Conservation (phyloP, 352 stramenopile genomes). For the Phytopythium chamaehyphon region DNA sequence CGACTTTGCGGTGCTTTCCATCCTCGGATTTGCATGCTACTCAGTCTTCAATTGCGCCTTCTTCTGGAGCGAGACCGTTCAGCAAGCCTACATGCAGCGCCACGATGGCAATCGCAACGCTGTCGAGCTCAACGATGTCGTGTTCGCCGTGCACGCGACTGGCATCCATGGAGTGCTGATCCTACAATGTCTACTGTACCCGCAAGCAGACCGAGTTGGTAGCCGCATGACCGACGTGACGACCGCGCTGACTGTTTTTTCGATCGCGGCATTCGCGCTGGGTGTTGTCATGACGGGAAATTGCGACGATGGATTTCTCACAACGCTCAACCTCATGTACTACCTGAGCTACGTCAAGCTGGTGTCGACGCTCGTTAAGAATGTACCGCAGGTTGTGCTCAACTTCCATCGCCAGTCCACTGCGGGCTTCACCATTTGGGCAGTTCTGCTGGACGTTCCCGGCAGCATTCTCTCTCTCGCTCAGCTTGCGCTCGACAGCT, state of each 20-base stretch:
- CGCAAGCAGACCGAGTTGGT: conserved; percentile 32
- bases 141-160: conserved; percentile 91
- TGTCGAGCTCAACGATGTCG: conserved; percentile 81
- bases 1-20: conserved; percentile 90
- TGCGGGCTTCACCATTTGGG: conserved; percentile 95
- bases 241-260: conserved; percentile 17
- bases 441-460: conserved; percentile 86
- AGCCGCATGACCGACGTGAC: conserved; percentile 24
- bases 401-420: conserved; percentile 90
- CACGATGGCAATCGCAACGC: conserved; percentile 60
- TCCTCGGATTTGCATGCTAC: conserved; percentile 91
- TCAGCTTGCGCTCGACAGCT: conserved; percentile 6
- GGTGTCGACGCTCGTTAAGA: conserved; percentile 90
- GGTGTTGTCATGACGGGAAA: conserved; percentile 31
- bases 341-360: conserved; percentile 92
- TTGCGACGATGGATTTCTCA: conserved; percentile 36
- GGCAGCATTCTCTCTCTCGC: conserved; percentile 4
- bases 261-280: conserved; percentile 32
- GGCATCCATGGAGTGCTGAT: conserved; percentile 76
- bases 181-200: conserved; percentile 85
- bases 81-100: conserved; percentile 70
- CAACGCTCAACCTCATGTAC: conserved; percentile 89
- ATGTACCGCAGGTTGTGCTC: conserved; percentile 60
- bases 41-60: conserved; percentile 89
- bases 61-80: conserved; percentile 74